A percentile compares a stretch with the other conserved stretches of the same genome.
Evolutionary conservation across 495 filamentous ascomycete genomes (phyloP).

Genomic region (Aspergillus affinis): DNA sequence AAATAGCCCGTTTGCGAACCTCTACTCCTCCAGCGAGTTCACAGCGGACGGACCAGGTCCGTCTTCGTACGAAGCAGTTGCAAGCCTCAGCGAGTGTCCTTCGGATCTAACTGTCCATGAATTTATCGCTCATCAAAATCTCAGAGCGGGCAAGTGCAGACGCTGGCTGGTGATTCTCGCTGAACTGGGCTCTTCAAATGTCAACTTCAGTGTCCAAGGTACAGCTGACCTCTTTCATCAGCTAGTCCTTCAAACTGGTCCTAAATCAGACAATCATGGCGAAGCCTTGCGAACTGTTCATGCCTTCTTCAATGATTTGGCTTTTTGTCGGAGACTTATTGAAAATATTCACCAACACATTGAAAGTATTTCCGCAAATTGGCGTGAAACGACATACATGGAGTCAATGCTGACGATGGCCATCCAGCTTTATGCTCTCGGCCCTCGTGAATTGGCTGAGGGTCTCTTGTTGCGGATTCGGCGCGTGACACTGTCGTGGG

Average conservation of each 20-base stretch:
- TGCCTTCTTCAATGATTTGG: constrained; percentile 29
- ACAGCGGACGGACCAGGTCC: constrained; percentile 18
- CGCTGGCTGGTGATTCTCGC: constrained; percentile 54
- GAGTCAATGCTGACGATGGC: constrained; percentile 38
- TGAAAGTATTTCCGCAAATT: constrained; percentile 43
- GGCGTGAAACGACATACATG: constrained; percentile 45
- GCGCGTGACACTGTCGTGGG: constrained; percentile 42
- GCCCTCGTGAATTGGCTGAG: constrained; percentile 5
- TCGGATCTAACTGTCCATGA: constrained; percentile 47
- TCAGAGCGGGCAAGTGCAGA: constrained; percentile 43
- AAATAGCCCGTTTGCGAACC: constrained; percentile 21
- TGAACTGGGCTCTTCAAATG: constrained; percentile 46
- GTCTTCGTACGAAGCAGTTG: constrained; percentile 40
- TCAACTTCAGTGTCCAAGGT: constrained; percentile 48
- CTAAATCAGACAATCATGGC: constrained; percentile 10
- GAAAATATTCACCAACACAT: constrained; percentile 35
- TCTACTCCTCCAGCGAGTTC: constrained; percentile 19
- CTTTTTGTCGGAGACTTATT: constrained; percentile 26
- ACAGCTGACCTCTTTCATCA: constrained; percentile 47
- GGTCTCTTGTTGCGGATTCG: constrained; percentile 24
- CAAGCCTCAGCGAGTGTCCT: constrained; percentile 44
- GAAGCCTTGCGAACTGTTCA: constrained; percentile 23
- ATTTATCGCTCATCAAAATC: constrained; percentile 45
- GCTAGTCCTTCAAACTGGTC: constrained; percentile 49
- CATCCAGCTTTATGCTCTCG: constrained; percentile 36